Evolutionary conservation across 768 basidiomycete genomes (phyloP).

Genomic region (Boletus pseudo-olivaceus): DNA sequence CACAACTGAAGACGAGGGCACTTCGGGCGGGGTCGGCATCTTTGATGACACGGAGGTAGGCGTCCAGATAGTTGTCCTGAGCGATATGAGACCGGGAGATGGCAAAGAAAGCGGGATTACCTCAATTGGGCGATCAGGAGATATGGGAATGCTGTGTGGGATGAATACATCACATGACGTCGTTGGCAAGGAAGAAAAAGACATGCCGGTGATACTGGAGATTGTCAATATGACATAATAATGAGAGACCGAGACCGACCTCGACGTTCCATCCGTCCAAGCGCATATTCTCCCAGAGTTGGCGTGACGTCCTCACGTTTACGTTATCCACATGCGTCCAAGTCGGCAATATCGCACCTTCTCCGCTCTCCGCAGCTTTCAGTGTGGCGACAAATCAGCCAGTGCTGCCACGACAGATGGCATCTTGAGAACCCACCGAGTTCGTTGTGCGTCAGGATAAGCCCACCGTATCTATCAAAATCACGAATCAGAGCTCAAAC

Average conservation of each 20-base stretch:
- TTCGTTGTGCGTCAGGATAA: conserved; percentile 93
- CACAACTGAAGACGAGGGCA: conserved; percentile 90
- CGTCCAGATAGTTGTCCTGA: conserved; percentile 93
- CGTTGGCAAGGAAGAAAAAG: background rate
- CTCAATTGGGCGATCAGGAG: conserved; percentile 88
- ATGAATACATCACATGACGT: conserved; percentile 7
- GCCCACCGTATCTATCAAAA: conserved; percentile 69
- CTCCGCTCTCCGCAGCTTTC: conserved; percentile 55
- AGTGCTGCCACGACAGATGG: background rate
- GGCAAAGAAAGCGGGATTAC: conserved; percentile 34
- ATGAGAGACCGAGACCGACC: conserved; percentile 34
- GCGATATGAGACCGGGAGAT: background rate
- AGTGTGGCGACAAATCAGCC: conserved; percentile 3
- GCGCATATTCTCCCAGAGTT: conserved; percentile 81
- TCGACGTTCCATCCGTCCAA: conserved; percentile 90
- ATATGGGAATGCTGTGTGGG: conserved; percentile 79
- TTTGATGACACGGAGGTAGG: conserved; percentile 80
- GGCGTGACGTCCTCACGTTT: conserved; percentile 83
- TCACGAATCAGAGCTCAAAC: conserved; percentile 6
- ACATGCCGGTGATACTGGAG: conserved; percentile 72
- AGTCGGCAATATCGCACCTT: conserved; percentile 82
- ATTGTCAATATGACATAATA: conserved; percentile 10
- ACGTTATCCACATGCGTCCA: conserved; percentile 87
- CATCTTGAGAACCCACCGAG: conserved; percentile 47
- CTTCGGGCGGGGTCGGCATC: conserved; percentile 75